These are phyloP conservation scores for Nakataea oryzae DNA, from an alignment of 2,329 filamentous ascomycete genomes.

Conservation along the genomic window DNA sequence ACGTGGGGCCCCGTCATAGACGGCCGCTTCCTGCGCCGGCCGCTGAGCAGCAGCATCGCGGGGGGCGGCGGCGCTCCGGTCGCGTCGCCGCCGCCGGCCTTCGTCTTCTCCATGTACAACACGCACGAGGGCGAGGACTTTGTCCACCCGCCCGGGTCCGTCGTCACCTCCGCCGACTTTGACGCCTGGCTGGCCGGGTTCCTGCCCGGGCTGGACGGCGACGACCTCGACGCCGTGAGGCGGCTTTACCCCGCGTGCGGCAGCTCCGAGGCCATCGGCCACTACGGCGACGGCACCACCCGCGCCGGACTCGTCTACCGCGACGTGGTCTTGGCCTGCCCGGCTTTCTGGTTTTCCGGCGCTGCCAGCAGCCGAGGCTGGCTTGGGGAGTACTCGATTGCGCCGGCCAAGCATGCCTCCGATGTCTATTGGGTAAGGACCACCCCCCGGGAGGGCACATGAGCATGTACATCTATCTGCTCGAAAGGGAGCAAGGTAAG, in stretches of 20 bases:
- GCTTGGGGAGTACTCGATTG: conserved; percentile 48
- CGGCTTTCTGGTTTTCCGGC: conserved; percentile 43
- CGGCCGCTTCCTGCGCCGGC: conserved; percentile 34
- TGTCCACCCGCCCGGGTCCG: conserved; percentile 38
- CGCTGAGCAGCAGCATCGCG: conserved; percentile 25
- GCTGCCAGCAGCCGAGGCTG: conserved; percentile 34
- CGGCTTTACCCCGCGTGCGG: conserved; percentile 36
- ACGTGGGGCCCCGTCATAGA: conserved; percentile 54
- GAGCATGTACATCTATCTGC: neutral
- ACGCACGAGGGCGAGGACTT: conserved; percentile 54
- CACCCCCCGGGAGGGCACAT: conserved; percentile 4
- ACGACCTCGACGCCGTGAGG: conserved; percentile 27
- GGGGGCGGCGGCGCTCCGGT: conserved; percentile 18
- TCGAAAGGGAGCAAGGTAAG: neutral
- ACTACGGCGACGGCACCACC: conserved; percentile 37
- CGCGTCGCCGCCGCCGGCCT: conserved; percentile 29
- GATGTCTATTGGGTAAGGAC: conserved; percentile 42
- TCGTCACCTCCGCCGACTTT: conserved; percentile 37
- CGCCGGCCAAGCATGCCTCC: conserved; percentile 46
- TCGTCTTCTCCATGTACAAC: conserved; percentile 47
- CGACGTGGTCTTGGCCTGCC: conserved; percentile 49
- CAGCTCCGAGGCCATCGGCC: conserved; percentile 30
- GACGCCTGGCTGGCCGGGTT: conserved; percentile 41
- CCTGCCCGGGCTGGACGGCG: conserved; percentile 32
- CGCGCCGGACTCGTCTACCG: conserved; percentile 47